phyloP scores from a whole-genome alignment of 768 basidiomycete genomes.

The Lactifluus piperatus region DNA sequence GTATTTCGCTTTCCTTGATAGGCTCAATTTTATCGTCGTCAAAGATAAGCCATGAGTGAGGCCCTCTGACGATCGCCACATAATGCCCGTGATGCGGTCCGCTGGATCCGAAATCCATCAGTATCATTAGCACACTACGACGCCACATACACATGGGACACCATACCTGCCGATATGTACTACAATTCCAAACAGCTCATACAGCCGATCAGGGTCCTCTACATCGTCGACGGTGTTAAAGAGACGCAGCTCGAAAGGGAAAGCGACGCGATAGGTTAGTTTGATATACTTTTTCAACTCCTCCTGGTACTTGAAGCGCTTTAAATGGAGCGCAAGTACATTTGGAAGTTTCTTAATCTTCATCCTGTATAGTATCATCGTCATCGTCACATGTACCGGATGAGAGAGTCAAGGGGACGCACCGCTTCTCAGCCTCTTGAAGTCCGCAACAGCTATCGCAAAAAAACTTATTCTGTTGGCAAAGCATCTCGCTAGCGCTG shows the following conservation, averaged over 20 bases:
- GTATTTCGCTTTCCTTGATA: conserved; percentile 84
- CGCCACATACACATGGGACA: neutral
- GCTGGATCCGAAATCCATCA: conserved; percentile 33
- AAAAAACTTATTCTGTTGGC: conserved; percentile 96
- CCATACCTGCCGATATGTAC: conserved; percentile 97
- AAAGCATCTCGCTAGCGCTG: conserved; percentile 97
- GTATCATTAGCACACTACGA: conserved; percentile 1
- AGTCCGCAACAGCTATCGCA: conserved; percentile 95
- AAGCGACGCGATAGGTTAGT: conserved; percentile 92
- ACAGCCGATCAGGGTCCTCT: conserved; percentile 84
- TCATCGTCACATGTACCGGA: neutral
- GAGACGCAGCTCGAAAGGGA: conserved; percentile 87
- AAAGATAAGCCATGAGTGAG: conserved; percentile 79
- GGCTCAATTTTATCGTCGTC: conserved; percentile 91
- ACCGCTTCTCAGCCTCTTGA: conserved; percentile 98
- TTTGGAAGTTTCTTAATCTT: conserved; percentile 97
- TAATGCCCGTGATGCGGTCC: conserved; percentile 99
- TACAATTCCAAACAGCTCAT: conserved; percentile 92
- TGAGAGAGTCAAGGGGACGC: conserved; percentile 25
- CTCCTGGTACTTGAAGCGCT: conserved; percentile 98
- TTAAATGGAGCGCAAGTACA: conserved; percentile 89
- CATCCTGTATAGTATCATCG: conserved; percentile 52
- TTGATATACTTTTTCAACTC: conserved; percentile 87
- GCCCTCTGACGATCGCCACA: conserved; percentile 85
- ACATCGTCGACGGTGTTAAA: conserved; percentile 97